phyloP scores from a whole-genome alignment of 148 eudicot genomes.

The Vaccinium macrocarpon region DNA sequence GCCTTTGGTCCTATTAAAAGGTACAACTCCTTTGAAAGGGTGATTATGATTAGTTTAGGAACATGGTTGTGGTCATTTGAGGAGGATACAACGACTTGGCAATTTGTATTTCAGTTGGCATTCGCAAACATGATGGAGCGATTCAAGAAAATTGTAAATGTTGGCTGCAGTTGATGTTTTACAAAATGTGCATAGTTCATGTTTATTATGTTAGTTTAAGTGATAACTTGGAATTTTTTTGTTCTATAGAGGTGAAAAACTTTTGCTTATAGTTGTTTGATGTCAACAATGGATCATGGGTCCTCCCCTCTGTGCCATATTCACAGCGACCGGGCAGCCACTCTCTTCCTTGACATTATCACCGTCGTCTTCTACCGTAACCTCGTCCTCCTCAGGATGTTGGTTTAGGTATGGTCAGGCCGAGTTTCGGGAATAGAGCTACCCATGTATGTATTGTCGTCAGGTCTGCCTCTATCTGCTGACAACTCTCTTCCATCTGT shows the following conservation, averaged over 20 bases:
- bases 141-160: neutral
- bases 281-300: neutral
- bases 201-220: neutral
- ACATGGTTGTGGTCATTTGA: neutral
- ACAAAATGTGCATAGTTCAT: neutral
- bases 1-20: conserved; percentile 68
- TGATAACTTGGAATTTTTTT: neutral
- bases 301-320: too few relatives aligned
- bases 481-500: too few relatives aligned
- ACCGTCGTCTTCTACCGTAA: too few relatives aligned
- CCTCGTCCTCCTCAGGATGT: too few relatives aligned
- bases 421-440: too few relatives aligned
- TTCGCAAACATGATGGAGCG: neutral
- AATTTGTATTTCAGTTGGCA: conserved; percentile 4
- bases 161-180: neutral
- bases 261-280: neutral
- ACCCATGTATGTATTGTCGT: too few relatives aligned
- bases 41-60: conserved; percentile 2
- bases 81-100: neutral
- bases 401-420: too few relatives aligned
- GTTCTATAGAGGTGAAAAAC: neutral
- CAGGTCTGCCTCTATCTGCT: too few relatives aligned
- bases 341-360: too few relatives aligned
- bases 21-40: conserved; percentile 23
- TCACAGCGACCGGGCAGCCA: too few relatives aligned